These are phyloP conservation scores for Medicago ruthenica DNA, from an alignment of 306 rosid species.

Conservation along the genomic window DNA sequence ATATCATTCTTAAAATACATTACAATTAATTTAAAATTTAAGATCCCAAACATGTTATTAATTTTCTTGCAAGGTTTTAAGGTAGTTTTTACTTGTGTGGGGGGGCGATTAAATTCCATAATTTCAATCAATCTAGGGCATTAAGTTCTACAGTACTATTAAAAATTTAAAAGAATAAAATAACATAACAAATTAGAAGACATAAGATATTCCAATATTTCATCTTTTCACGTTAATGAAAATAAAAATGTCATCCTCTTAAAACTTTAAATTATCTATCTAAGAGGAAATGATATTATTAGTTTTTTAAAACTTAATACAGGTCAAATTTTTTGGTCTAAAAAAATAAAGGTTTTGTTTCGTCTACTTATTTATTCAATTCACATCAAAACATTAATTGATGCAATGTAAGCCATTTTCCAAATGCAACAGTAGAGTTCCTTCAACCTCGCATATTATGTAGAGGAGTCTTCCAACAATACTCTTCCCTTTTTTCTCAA, in stretches of 20 bases:
- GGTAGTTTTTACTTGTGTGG: background rate
- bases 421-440: background rate
- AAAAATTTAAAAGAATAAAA: background rate
- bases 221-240: background rate
- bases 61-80: background rate
- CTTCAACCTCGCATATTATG: background rate
- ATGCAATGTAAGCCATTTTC: background rate
- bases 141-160: background rate
- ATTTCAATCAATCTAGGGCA: too few relatives aligned
- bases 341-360: background rate
- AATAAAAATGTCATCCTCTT: too few relatives aligned
- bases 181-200: background rate
- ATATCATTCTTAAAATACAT: background rate
- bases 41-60: too few relatives aligned
- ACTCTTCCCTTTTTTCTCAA: background rate
- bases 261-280: background rate
- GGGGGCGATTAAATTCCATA: too few relatives aligned
- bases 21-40: background rate
- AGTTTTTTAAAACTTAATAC: background rate
- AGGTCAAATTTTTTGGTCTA: background rate
- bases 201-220: background rate
- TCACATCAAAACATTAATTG: conserved; percentile 1
- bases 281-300: background rate
- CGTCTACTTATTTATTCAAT: conserved; percentile 2
- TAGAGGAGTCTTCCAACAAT: background rate